Conservation (phyloP, 352 stramenopile genomes). For the Phytophthora melonis region DNA sequence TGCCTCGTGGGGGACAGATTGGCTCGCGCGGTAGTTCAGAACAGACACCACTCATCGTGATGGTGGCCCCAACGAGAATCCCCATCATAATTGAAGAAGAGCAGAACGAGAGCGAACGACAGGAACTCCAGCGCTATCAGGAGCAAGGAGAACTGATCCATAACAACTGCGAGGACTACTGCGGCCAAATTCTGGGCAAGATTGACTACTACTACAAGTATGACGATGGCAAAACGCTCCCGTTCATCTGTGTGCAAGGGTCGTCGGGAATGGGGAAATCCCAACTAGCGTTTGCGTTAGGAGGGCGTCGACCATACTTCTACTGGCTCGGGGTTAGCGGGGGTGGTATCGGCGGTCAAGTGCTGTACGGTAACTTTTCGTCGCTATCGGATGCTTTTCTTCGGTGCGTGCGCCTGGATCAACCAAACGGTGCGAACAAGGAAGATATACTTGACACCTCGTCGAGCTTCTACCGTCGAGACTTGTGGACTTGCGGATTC, state of each 20-base stretch:
- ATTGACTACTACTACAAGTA: not conserved
- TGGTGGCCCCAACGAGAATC: too few relatives aligned
- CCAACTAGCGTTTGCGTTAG: too few relatives aligned
- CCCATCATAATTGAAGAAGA: too few relatives aligned
- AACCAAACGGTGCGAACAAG: not conserved
- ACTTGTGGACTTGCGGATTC: not conserved
- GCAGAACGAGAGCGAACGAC: too few relatives aligned
- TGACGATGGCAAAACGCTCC: not conserved
- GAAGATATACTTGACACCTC: not conserved
- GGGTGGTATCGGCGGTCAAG: not conserved
- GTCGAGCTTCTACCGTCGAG: not conserved
- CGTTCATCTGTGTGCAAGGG: too few relatives aligned
- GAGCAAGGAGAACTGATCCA: not conserved
- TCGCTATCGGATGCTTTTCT: not conserved
- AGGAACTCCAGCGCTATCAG: not conserved
- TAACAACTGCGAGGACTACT: not conserved
- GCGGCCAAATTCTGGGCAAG: not conserved
- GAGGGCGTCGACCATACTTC: too few relatives aligned
- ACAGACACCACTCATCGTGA: too few relatives aligned
- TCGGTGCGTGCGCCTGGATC: not conserved
- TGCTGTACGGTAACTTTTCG: not conserved
- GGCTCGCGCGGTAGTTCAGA: too few relatives aligned
- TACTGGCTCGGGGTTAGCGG: too few relatives aligned
- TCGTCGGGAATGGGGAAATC: too few relatives aligned
- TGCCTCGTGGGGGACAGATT: too few relatives aligned